Evolutionary conservation across 306 rosid species (phyloP).

Genomic region (Fagus crenata): DNA sequence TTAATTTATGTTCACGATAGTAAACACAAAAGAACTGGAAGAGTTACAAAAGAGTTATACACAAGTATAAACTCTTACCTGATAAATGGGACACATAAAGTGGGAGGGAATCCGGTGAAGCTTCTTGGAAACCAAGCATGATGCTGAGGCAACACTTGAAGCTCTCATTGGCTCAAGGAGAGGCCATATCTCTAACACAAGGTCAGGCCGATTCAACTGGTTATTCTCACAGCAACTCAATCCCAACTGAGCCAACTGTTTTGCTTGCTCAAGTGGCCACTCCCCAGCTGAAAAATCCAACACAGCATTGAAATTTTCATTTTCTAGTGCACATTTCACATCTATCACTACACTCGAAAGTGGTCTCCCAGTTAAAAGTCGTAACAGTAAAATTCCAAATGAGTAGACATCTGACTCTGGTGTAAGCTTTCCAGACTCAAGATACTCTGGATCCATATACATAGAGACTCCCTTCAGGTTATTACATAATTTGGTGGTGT

Average conservation of each 20-base stretch:
- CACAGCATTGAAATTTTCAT: slow-evolving; percentile 47
- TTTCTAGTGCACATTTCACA: slow-evolving; percentile 67
- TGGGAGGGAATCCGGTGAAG: slow-evolving; percentile 73
- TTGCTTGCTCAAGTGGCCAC: slow-evolving; percentile 74
- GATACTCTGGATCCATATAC: slow-evolving; percentile 75
- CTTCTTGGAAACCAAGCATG: slow-evolving; percentile 54
- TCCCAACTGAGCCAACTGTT: slow-evolving; percentile 66
- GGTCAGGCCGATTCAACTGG: slow-evolving; percentile 58
- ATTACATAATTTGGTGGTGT: slow-evolving; percentile 25
- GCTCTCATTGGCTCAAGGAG: slow-evolving; percentile 70
- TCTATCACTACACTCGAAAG: slow-evolving; percentile 58
- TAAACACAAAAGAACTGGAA: too few species aligned
- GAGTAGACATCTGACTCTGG: slow-evolving; percentile 86
- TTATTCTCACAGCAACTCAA: slow-evolving; percentile 67
- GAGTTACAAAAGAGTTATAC: too few species aligned
- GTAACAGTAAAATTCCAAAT: slow-evolving; percentile 67
- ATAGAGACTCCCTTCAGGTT: slow-evolving; percentile 36
- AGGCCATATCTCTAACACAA: slow-evolving; percentile 57
- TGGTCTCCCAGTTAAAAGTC: slow-evolving; percentile 67
- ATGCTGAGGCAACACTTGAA: slow-evolving; percentile 45
- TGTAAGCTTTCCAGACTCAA: slow-evolving; percentile 55
- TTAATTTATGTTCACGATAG: too few species aligned
- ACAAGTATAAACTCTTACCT: slow-evolving; percentile 41
- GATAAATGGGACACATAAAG: slow-evolving; percentile 90
- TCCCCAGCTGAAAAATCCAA: slow-evolving; percentile 90